These are phyloP conservation scores for Neofusicoccum cordaticola DNA, from an alignment of 2,329 filamentous ascomycete genomes.

Conservation along the genomic window DNA sequence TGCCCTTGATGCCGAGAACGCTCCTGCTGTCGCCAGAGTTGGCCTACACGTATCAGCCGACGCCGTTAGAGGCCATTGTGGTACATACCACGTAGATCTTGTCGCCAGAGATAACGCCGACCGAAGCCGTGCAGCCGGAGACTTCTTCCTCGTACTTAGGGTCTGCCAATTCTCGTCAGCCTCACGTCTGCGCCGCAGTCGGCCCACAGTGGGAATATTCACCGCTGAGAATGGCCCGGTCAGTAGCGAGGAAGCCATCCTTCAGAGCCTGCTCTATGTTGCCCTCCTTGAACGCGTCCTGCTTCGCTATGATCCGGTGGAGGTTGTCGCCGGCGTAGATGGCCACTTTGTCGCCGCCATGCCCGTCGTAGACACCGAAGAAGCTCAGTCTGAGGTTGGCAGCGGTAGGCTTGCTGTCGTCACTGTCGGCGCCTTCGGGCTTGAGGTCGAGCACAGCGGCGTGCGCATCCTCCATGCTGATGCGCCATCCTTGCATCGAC, in stretches of 20 bases:
- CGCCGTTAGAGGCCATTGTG: background rate
- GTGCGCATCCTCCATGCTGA: constrained; percentile 99
- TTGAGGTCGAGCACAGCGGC: constrained; percentile 85
- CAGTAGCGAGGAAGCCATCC: constrained; percentile 94
- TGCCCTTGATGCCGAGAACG: constrained; percentile 92
- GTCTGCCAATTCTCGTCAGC: constrained; percentile 57
- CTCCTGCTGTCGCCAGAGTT: constrained; percentile 96
- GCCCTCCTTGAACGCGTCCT: constrained; percentile 86
- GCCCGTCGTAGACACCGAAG: constrained; percentile 97
- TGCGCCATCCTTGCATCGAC: constrained; percentile 99
- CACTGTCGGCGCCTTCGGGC: constrained; percentile 52
- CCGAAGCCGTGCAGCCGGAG: constrained; percentile 94
- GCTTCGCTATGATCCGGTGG: constrained; percentile 90
- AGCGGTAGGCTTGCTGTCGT: constrained; percentile 55
- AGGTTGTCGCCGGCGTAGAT: constrained; percentile 89
- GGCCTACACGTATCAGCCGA: constrained; percentile 57
- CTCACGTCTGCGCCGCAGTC: constrained; percentile 17
- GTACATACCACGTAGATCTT: constrained; percentile 90
- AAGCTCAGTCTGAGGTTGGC: constrained; percentile 78
- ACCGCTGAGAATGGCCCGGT: constrained; percentile 95
- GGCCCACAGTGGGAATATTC: constrained; percentile 28
- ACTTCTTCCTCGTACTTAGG: constrained; percentile 97
- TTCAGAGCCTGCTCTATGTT: constrained; percentile 95
- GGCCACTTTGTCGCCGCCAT: constrained; percentile 95
- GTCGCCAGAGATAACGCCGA: constrained; percentile 80